phyloP scores from a whole-genome alignment of 768 basidiomycete genomes.

The Russula compacta region DNA sequence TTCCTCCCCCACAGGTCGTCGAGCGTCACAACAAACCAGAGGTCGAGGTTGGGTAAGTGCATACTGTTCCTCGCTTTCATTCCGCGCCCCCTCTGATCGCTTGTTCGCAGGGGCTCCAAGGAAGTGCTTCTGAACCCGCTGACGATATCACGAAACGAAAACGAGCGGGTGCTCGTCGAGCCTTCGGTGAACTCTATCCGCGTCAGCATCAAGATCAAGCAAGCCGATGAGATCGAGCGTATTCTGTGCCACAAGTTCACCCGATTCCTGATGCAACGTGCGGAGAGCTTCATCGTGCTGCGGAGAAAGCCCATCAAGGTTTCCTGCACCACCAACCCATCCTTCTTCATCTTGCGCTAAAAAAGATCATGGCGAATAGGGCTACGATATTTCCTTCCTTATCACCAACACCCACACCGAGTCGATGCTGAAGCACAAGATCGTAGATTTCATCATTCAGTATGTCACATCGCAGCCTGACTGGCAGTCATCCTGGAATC shows the following conservation, averaged over 20 bases:
- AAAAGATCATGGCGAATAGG: slow-evolving; percentile 37
- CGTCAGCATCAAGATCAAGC: slow-evolving; percentile 96
- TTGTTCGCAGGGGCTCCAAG: slow-evolving; percentile 59
- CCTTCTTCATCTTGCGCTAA: background rate
- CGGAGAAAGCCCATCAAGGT: slow-evolving; percentile 89
- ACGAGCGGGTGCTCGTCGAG: slow-evolving; percentile 95
- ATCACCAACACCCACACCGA: slow-evolving; percentile 96
- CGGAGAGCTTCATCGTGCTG: slow-evolving; percentile 94
- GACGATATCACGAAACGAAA: slow-evolving; percentile 92
- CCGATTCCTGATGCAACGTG: slow-evolving; percentile 97
- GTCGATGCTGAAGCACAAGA: slow-evolving; percentile 99
- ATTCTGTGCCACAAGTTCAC: slow-evolving; percentile 98
- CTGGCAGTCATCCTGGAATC: background rate
- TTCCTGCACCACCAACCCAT: slow-evolving; percentile 24
- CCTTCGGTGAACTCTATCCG: slow-evolving; percentile 96
- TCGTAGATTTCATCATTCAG: slow-evolving; percentile 99
- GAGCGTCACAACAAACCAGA: slow-evolving; percentile 98
- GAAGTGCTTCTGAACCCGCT: slow-evolving; percentile 93
- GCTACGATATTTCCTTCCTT: slow-evolving; percentile 97
- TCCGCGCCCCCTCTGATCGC: background rate
- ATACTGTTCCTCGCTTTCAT: background rate
- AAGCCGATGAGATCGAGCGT: slow-evolving; percentile 97
- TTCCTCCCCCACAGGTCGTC: slow-evolving; percentile 55
- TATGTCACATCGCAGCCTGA: slow-evolving; percentile 25
- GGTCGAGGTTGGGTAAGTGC: slow-evolving; percentile 68